Evolutionary conservation across 2,329 filamentous ascomycete genomes (phyloP), one percentile per base, ranked within the genome.

Genomic region (Graphilbum sp.): DNA sequence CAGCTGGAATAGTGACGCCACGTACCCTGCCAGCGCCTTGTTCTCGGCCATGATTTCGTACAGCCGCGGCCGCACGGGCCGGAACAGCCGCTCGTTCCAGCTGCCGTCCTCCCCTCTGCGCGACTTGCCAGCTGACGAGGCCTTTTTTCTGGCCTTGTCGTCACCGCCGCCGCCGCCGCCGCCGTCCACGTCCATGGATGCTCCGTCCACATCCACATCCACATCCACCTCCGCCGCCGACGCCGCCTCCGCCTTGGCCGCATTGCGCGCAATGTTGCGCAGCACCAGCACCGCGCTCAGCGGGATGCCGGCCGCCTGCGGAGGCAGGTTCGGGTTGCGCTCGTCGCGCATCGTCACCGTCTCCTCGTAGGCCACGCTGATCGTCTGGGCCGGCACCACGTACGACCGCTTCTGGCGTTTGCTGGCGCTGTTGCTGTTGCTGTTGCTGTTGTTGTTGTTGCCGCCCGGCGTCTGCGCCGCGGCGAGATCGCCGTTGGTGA

Each of bases 221-320:
- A 25, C 34, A 19, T 37, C 38, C 16, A 1, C 16, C 5, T 35
- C 32, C n/a, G 11, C 20, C 5, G 5, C 32, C 19, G 16, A 19
- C 20, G 35, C 17, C 29, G 66, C 62, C 37, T 71, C 66, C 9
- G 70, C 75, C 61, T 75, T 76, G 49, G 66, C 59, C 16, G 75
- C 61, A 48, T 79, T 81, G 45, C 66, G 68, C 12, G 82, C 82
- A 43, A 90, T 72, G 52, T 90, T 90, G 23, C 83, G 72, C 34
- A 90, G 65, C 27, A 90, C 79, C 21, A 88, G 64, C 13, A 80
- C 76, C 3, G 80, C 79, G 39, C 79, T 82, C 7, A 88, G 64
- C n/a, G 83, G 80, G 27, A 88, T 76, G 5, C 83, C 83, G 1
- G 78, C 79, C 3, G 82, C 77, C 50, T 85, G 70, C 3, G 66